These are phyloP conservation scores for Moesziomyces sp. DNA, from an alignment of 1,284 basidiomycete genomes.

Conservation along the genomic window DNA sequence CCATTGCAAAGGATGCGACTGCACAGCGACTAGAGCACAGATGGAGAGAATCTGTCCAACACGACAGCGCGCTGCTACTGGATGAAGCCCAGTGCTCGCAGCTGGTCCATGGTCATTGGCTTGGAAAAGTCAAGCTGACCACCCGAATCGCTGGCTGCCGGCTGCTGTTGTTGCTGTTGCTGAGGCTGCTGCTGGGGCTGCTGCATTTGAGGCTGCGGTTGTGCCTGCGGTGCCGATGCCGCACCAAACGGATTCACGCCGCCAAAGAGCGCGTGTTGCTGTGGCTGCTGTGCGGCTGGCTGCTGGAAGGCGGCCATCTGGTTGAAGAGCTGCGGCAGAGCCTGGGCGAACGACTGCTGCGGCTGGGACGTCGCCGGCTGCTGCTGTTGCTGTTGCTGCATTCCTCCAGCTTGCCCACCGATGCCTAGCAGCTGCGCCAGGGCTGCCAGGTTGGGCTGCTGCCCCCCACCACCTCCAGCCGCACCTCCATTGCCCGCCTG, in stretches of 20 bases:
- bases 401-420: constrained; percentile 10
- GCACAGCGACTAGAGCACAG: too few species aligned
- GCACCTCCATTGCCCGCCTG: not conserved
- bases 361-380: constrained; percentile 7
- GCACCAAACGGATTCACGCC: constrained; percentile 6
- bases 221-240: not conserved
- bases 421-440: constrained; percentile 27
- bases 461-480: not conserved
- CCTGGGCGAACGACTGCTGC: constrained; percentile 13
- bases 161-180: constrained; percentile 14
- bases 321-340: constrained; percentile 14
- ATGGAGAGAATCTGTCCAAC: too few species aligned
- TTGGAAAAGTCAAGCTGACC: constrained; percentile 32
- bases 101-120: constrained; percentile 46
- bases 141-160: not conserved
- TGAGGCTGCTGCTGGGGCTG: not conserved
- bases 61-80: constrained; percentile 3
- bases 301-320: constrained; percentile 2
- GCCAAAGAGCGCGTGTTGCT: constrained; percentile 16
- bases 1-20: too few species aligned
- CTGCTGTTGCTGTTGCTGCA: constrained; percentile 9
- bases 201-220: not conserved
- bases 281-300: constrained; percentile 7
- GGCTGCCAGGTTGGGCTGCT: constrained; percentile 30
- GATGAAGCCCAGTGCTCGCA: constrained; percentile 43